Conservation (phyloP, 1,139 yeast species). For the Yamadazyma siamensis region DNA sequence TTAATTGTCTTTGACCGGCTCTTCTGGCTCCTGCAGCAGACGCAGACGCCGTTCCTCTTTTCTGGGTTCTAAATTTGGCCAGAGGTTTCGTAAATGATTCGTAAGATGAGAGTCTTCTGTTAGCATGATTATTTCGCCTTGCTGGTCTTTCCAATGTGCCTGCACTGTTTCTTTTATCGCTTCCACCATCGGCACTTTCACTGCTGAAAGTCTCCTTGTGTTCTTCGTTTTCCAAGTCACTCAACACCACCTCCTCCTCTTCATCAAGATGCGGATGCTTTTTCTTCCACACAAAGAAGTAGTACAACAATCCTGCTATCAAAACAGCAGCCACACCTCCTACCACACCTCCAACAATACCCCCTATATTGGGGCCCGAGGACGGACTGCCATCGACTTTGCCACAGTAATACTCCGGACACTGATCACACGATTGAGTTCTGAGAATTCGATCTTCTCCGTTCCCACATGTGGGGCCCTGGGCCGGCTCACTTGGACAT, state of each 20-base stretch:
- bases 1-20: conserved; percentile 12
- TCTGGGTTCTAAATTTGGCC: conserved; percentile 15
- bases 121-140: conserved; percentile 10
- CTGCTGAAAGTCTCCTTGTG: conserved; percentile 16
- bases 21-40: conserved; percentile 13
- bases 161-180: conserved; percentile 1
- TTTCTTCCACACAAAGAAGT: conserved; percentile 29
- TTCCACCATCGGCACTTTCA: conserved; percentile 9
- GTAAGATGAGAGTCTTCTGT: conserved; percentile 38
- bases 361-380: conserved; percentile 39
- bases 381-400: conserved; percentile 12
- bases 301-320: conserved; percentile 31
- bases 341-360: conserved; percentile 62
- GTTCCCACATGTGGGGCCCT: conserved; percentile 54
- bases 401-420: conserved; percentile 57
- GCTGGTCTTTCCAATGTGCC: conserved; percentile 8
- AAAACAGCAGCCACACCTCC: conserved; percentile 45
- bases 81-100: conserved; percentile 45
- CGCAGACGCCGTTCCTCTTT: too few species aligned
- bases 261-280: conserved; percentile 22
- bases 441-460: conserved; percentile 52
- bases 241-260: conserved; percentile 22
- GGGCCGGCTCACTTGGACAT: conserved; percentile 37
- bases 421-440: conserved; percentile 51
- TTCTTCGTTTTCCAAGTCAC: conserved; percentile 19